Base-by-base conservation (phyloP, 2,329 filamentous ascomycete species). In the Endoconidiophora laricicola region DNA sequence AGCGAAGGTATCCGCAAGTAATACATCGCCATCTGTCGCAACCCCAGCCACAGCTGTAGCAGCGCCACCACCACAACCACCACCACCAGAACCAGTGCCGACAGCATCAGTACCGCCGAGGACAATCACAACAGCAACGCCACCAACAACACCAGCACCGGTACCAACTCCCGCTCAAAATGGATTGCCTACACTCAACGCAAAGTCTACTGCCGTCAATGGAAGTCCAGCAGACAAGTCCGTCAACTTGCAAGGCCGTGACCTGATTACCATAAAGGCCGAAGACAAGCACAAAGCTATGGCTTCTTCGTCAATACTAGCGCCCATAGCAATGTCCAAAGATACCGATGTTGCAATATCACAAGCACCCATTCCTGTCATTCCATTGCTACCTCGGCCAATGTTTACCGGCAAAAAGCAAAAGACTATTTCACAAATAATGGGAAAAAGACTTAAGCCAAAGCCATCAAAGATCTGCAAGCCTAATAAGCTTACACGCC, bases 401-500 rank as follows among this genome's bases (percentile, higher is more conserved):
- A 24, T 24, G n/a, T 4, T 37, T 18, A 20, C 29, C 29, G 29
- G 29, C 18, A 50, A 43, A 49, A 39, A 42, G n/a, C 51, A 53
- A 37, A 49, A 49, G 38, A 53, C 46, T 5, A 26, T 53, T 20
- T 53, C 51, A 9, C 46, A 53, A 37, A 53, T 53, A 9, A 46
- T 49, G 9, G 43, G 46, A 6, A 42, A 53, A 33, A 45, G 41
- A 9, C 10, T 38, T 4, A 49, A 45, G 33, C 38, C 24, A 7
- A 24, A 26, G 14, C n/a, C 29, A 36, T 22, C 43, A 14, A 37
- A 50, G 40, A n/a, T 59, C 6, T 55, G 16, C 18, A 7, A 16
- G 41, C 6, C 61, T 5, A 56, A 56, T 24, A 71, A 74, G 52
- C 66, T 56, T 69, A 74, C 33, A 12, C 41, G 23, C 4, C 29